These are phyloP conservation scores for Endocalyx cinctus DNA, from an alignment of 2,329 filamentous ascomycete species.

Conservation along the genomic window DNA sequence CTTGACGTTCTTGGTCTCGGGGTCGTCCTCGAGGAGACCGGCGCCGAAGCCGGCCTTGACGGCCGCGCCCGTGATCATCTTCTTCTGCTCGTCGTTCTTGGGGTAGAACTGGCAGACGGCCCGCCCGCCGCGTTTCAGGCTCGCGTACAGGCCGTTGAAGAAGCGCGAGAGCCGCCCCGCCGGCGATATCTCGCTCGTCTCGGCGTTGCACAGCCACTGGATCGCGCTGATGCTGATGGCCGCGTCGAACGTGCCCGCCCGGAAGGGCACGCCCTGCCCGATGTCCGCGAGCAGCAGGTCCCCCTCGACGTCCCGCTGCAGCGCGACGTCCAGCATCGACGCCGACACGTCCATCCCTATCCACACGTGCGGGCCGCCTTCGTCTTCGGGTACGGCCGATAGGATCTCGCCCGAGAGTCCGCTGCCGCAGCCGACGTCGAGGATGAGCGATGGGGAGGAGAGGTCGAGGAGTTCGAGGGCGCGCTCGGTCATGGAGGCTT, in stretches of 20 bases:
- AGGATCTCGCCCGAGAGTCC: constrained; percentile 93
- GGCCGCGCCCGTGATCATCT: constrained; percentile 87
- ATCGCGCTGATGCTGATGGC: constrained; percentile 92
- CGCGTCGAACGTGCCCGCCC: constrained; percentile 87
- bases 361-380: constrained; percentile 88
- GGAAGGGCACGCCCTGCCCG: constrained; percentile 91
- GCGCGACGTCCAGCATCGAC: constrained; percentile 93
- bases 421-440: constrained; percentile 95
- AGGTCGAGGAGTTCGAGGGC: constrained; percentile 90
- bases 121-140: constrained; percentile 74
- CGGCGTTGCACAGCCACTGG: constrained; percentile 98
- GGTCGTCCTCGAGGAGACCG: constrained; percentile 90
- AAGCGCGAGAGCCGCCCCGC: constrained; percentile 76
- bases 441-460: constrained; percentile 73
- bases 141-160: constrained; percentile 88
- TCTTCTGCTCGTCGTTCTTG: constrained; percentile 86
- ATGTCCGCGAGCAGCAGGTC: constrained; percentile 94
- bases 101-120: constrained; percentile 98
- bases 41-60: constrained; percentile 94
- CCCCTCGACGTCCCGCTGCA: constrained; percentile 87
- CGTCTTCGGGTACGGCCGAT: constrained; percentile 61
- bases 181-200: constrained; percentile 78
- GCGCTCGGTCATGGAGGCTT: constrained; percentile 88
- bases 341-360: constrained; percentile 94
- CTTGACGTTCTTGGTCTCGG: constrained; percentile 93